Evolutionary conservation across 2,329 filamentous ascomycete species (phyloP).

Genomic region (Stagonosporopsis cucurbitacearum): DNA sequence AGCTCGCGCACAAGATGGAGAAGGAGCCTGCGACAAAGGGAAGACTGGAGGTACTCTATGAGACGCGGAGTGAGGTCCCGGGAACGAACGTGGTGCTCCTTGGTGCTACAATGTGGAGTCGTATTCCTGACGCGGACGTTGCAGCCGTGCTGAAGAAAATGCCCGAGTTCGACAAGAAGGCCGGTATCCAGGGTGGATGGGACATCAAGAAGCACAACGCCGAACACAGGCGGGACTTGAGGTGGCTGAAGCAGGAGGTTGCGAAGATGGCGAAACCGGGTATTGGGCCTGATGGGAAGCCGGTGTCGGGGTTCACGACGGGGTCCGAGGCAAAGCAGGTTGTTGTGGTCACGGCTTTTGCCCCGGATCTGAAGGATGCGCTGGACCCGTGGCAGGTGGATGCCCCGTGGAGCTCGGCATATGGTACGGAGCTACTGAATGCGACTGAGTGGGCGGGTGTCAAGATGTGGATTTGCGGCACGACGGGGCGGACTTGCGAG

Average conservation of each 20-base stretch:
- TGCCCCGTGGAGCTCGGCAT: constrained; percentile 58
- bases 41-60: constrained; percentile 55
- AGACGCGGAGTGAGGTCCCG: constrained; percentile 50
- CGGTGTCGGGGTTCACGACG: neutral
- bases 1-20: constrained; percentile 36
- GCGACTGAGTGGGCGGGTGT: constrained; percentile 54
- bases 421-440: constrained; percentile 59
- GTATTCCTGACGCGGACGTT: constrained; percentile 51
- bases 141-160: constrained; percentile 54
- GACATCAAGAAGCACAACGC: constrained; percentile 58
- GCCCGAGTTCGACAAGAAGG: constrained; percentile 59
- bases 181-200: constrained; percentile 58
- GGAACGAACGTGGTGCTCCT: constrained; percentile 58
- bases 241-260: constrained; percentile 57
- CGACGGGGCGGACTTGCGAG: constrained; percentile 55
- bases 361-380: constrained; percentile 58
- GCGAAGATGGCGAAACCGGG: constrained; percentile 2
- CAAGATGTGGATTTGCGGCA: constrained; percentile 54
- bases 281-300: constrained; percentile 2
- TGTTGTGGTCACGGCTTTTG: constrained; percentile 65
- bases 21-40: constrained; percentile 37
- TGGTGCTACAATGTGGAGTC: constrained; percentile 66
- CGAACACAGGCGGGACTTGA: constrained; percentile 55
- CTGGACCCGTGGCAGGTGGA: constrained; percentile 58
- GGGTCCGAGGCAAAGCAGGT: constrained; percentile 33